phyloP scores from a whole-genome alignment of 768 basidiomycete species.

The Tephrocybe sp. region DNA sequence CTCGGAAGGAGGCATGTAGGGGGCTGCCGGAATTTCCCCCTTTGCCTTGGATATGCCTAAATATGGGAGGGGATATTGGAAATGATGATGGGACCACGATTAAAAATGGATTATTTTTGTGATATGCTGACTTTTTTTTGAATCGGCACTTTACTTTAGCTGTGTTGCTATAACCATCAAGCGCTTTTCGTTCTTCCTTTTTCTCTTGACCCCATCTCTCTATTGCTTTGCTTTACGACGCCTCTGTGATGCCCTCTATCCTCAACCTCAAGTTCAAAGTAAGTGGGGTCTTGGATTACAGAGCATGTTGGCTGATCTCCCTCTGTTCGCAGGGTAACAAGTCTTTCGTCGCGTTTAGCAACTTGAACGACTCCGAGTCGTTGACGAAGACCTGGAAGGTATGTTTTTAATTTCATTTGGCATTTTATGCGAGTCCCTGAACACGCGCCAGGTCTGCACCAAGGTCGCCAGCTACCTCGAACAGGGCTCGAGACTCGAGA shows the following conservation, averaged over 20 bases:
- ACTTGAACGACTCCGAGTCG: slow-evolving; percentile 81
- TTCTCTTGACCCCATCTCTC: slow-evolving; percentile 13
- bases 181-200: slow-evolving; percentile 1
- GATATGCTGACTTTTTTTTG: slow-evolving; percentile 15
- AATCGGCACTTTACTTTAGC: slow-evolving; percentile 18
- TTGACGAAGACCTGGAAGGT: slow-evolving; percentile 93
- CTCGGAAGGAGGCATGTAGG: not conserved
- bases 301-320: slow-evolving; percentile 1
- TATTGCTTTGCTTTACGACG: slow-evolving; percentile 14
- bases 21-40: slow-evolving; percentile 2
- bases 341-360: slow-evolving; percentile 91
- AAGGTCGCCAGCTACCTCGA: slow-evolving; percentile 91
- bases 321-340: slow-evolving; percentile 74
- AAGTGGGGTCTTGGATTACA: slow-evolving; percentile 18
- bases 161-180: slow-evolving; percentile 13
- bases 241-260: slow-evolving; percentile 69
- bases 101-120: slow-evolving; percentile 2
- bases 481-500: slow-evolving; percentile 89
- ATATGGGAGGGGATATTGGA: slow-evolving; percentile 1
- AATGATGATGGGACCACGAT: no score
- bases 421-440: not conserved
- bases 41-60: not conserved
- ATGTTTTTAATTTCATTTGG: slow-evolving; percentile 17
- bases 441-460: slow-evolving; percentile 68
- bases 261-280: slow-evolving; percentile 88